Base-by-base conservation (phyloP, 2,329 filamentous ascomycete genomes). In the Xylariaceae sp. region DNA sequence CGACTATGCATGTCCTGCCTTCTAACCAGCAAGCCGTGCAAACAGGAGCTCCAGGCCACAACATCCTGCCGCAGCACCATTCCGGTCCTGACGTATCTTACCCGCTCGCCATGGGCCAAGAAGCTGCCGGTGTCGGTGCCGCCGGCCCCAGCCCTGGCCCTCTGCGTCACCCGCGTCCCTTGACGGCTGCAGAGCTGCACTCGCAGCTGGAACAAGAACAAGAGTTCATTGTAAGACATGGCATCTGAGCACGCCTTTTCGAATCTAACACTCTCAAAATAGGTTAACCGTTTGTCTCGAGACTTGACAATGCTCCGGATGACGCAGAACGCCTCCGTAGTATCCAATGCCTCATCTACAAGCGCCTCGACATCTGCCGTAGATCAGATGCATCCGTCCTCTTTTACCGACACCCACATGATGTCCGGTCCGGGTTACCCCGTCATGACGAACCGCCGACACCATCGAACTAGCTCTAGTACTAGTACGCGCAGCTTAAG, bases 171-270 rank as follows among this genome's bases (percentile, higher is more conserved):
- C 92, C 93, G 4, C 84, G 90, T 42, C 92, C 92, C 2, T 77
- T 97, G 72, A 97, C 93, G 0, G 87, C 91, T 1, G 89, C 91
- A 2, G 93, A 97, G 73, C 80, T 97, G 62, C 92, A 97, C 74
- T 80, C 89, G 61, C 86, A 96, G 76, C 80, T 97, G 30, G 93
- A 97, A 75, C 94, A 95, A 74, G 93, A 97, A 72, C 92, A 97
- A 69, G 93, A 97, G 74, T 90, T 92, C 42, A 88, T 97, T 35
- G 63, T 64, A 58, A 54, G 61, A 13, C 1, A 10, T 69, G 23
- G 92, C 94, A 80, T 64, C 85, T 30, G 23, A 30, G 23, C 53
- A 42, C 17, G 5, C 35, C 3, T 51, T 48, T 13, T 6, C 15
- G 9, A 15, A 5, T 13, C 59, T 55, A 55, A 57, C 11, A 15